These are phyloP conservation scores for Pilasporangium apinafurcum DNA, from an alignment of 352 stramenopile genomes.

Conservation along the genomic window DNA sequence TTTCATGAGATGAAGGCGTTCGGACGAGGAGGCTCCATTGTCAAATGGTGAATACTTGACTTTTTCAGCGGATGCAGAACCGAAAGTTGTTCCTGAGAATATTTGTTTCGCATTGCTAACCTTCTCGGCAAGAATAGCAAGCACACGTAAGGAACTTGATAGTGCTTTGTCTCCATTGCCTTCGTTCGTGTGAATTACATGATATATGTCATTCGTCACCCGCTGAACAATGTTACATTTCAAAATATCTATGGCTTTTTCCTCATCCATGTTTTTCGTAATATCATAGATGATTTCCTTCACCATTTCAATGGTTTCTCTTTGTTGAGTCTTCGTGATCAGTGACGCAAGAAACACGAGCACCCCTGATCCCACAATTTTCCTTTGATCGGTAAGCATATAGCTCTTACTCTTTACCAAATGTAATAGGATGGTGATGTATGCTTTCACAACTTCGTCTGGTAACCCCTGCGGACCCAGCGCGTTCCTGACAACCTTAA, in stretches of 20 bases:
- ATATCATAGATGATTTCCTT: constrained; percentile 49
- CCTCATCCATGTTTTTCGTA: constrained; percentile 21
- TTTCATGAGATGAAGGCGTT: constrained; percentile 1
- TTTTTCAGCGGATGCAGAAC: constrained; percentile 10
- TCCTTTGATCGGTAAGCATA: constrained; percentile 37
- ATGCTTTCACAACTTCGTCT: constrained; percentile 31
- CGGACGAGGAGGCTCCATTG: background rate
- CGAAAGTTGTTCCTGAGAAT: background rate
- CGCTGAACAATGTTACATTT: constrained; percentile 53
- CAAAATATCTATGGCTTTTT: constrained; percentile 54
- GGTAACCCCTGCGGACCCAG: constrained; percentile 32
- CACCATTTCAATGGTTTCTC: constrained; percentile 37
- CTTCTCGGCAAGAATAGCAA: constrained; percentile 2
- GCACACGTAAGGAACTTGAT: constrained; percentile 9
- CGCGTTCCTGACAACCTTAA: constrained; percentile 48
- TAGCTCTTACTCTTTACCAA: constrained; percentile 26
- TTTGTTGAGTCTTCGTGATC: constrained; percentile 20
- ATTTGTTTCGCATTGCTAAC: background rate
- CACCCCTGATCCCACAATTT: constrained; percentile 42
- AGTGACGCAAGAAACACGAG: constrained; percentile 43
- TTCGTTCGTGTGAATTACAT: too few relatives aligned
- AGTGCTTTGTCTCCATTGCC: too few relatives aligned
- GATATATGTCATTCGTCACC: constrained; percentile 23
- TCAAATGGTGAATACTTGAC: constrained; percentile 12
- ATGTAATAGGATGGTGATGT: constrained; percentile 56